Conservation (phyloP, 1,284 basidiomycete genomes). For the Ceratobasidium sp. region DNA sequence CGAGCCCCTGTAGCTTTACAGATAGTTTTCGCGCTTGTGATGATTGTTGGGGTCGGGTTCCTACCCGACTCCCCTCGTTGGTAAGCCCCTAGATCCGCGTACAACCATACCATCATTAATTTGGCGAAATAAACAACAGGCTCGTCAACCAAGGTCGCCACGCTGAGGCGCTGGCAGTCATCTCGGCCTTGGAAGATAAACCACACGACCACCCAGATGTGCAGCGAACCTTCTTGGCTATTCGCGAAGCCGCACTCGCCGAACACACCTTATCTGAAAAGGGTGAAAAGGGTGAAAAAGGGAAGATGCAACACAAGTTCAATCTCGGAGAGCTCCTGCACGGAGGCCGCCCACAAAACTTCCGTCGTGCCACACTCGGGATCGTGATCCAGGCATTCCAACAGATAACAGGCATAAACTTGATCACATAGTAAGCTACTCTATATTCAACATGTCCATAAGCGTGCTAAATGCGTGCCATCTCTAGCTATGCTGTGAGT, state of each 20-base stretch:
- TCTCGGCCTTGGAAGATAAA: conserved; percentile 66
- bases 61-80: conserved; percentile 76
- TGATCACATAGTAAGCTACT: conserved; percentile 65
- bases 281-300: too few species aligned
- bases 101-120: background rate
- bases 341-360: conserved; percentile 66
- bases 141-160: conserved; percentile 65
- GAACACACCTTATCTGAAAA: conserved; percentile 49
- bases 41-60: conserved; percentile 63
- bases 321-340: conserved; percentile 62
- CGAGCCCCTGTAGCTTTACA: conserved; percentile 72
- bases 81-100: conserved; percentile 50
- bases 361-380: conserved; percentile 64
- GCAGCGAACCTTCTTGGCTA: conserved; percentile 61
- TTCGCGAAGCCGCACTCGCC: conserved; percentile 59
- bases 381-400: conserved; percentile 71
- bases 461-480: conserved; percentile 37
- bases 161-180: conserved; percentile 67
- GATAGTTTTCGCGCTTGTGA: conserved; percentile 64
- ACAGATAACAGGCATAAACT: conserved; percentile 68
- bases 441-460: conserved; percentile 46
- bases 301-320: conserved; percentile 47
- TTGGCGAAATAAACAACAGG: conserved; percentile 47
- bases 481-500: conserved; percentile 48
- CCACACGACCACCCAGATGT: conserved; percentile 60